A percentile compares a stretch with the other conserved stretches of the same genome.
Conservation (phyloP, 2,329 filamentous ascomycete species). For the Rosellinia necatrix region DNA sequence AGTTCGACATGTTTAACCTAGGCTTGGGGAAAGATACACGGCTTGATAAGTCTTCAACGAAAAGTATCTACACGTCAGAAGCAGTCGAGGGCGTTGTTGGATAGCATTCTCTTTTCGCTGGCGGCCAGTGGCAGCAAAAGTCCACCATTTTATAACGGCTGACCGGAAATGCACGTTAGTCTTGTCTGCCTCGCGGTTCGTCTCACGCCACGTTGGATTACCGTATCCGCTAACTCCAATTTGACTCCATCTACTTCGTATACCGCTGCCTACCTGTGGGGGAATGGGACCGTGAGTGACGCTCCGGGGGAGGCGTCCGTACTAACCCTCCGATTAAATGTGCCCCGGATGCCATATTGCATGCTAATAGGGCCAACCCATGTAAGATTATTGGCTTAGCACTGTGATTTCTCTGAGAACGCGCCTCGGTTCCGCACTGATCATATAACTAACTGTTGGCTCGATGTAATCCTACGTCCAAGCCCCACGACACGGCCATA, state of each 20-base stretch:
- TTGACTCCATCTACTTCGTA: background rate
- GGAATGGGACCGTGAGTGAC: background rate
- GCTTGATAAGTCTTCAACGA: no score
- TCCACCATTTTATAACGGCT: background rate
- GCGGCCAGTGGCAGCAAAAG: background rate
- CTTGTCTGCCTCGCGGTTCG: background rate
- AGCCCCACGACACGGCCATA: no score
- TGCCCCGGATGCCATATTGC: no score
- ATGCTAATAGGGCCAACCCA: no score
- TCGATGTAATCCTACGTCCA: no score
- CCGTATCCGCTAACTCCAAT: conserved; percentile 2
- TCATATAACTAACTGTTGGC: no score
- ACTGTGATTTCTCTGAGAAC: no score
- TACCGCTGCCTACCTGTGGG: background rate
- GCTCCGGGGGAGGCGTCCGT: background rate
- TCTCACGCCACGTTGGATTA: background rate
- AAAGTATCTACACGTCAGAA: background rate
- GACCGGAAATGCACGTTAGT: background rate
- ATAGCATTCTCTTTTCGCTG: background rate
- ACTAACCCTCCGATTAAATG: background rate
- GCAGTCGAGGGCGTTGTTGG: background rate
- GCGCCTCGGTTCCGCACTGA: no score
- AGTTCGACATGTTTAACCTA: conserved; percentile 33
- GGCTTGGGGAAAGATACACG: no score
- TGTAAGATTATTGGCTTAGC: background rate